These are phyloP conservation scores for Agaricus blazei DNA, from an alignment of 768 basidiomycete genomes.

Conservation along the genomic window DNA sequence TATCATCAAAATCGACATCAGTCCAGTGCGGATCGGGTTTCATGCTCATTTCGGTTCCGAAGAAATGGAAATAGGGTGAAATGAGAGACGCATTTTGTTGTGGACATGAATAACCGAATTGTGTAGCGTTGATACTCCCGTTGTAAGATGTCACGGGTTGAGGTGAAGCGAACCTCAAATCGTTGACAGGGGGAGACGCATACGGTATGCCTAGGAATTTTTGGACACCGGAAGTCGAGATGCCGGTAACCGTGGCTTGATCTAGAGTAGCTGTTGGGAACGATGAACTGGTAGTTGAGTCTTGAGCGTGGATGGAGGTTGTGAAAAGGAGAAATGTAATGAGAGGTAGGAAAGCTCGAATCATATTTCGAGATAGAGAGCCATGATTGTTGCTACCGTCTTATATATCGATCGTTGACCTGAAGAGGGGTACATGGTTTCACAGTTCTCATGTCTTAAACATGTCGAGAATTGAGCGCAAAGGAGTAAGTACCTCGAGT, in stretches of 20 bases:
- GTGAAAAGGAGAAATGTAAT: neutral
- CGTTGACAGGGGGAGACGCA: slow-evolving; percentile 13
- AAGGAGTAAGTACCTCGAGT: too few species aligned
- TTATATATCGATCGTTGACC: neutral
- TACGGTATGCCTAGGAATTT: slow-evolving; percentile 14
- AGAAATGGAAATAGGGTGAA: neutral
- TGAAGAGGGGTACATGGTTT: neutral
- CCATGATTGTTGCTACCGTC: too few species aligned
- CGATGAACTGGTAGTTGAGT: neutral
- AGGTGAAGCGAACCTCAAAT: slow-evolving; percentile 12
- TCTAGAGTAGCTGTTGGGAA: slow-evolving; percentile 6
- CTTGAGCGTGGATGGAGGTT: neutral
- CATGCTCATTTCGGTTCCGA: neutral
- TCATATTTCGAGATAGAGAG: neutral
- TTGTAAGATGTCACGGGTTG: slow-evolving; percentile 9
- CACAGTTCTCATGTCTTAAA: neutral
- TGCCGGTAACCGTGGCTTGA: slow-evolving; percentile 2
- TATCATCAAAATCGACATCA: slow-evolving; percentile 5
- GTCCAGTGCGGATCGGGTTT: neutral
- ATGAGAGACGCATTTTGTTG: slow-evolving; percentile 10
- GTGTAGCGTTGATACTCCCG: slow-evolving; percentile 10
- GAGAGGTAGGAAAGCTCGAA: neutral
- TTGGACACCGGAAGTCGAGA: slow-evolving; percentile 10
- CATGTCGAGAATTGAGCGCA: neutral
- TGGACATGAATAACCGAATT: slow-evolving; percentile 11